Evolutionary conservation across 345 rosid species (phyloP), one percentile per base, ranked within the genome.

Genomic region (Eucalyptus urophylla): DNA sequence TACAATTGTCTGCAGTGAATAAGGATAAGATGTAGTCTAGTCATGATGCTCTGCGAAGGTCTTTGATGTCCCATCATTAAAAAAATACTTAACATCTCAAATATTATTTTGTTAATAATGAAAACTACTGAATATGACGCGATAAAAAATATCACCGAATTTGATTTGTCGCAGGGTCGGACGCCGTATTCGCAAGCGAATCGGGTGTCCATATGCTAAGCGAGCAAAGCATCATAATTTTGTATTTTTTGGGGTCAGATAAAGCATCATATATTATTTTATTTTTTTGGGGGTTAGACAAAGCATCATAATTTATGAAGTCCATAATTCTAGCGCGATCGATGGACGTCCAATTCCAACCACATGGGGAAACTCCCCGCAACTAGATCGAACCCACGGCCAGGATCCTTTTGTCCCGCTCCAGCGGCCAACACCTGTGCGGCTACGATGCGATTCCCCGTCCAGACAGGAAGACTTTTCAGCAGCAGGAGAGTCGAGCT

Each of bases 1-100:
- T 19, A 19, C 2, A 0, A 53, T 1, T 53, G 2, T 8, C 0
- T 3, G 0, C 19, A 0, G 2, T 2, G 4, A 53, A 7, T 53
- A 53, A 53, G 5, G 2, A 53, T 53, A 53, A 53, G 58, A 53
- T 19, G 11, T 53, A 53, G 11, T 53, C 5, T 21, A 12, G 31
- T 60, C 67, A 60, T 12, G 16, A 27, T 12, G 4, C 2, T 11
- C 0, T 60, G 1, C 14, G 67, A 12, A 60, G 0, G 31, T 60
- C 31, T 60, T 24, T 8, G 0, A 12, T 24, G 2, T 56, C 27
- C 62, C 6, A 24, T 56, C 29, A 24, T 56, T 9, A 22, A 22
- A 56, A 56, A 24, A 56, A 56, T 53, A 56, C 14, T 10, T 56
- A 4, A 56, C 29, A 0, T 56, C 62, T 56, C 14, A 24, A 56